phyloP scores from a whole-genome alignment of 805 yeast species.

The Maudiozyma bulderi region DNA sequence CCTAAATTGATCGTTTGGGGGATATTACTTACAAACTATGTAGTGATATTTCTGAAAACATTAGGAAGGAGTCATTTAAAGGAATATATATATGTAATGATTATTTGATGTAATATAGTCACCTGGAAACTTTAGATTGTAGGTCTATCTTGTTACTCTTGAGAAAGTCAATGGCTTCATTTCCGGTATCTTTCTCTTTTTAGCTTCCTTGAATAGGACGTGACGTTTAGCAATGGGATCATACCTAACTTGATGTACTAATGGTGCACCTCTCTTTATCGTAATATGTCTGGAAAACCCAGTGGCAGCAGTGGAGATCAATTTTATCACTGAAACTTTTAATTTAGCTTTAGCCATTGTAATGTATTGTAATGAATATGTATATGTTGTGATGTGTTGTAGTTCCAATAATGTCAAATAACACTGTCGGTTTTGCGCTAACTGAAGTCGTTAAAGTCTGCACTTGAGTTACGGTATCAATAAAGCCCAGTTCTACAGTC shows the following conservation, averaged over 20 bases:
- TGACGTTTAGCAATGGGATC: conserved; percentile 86
- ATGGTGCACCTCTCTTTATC: conserved; percentile 73
- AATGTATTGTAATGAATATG: not conserved
- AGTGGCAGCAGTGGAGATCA: conserved; percentile 82
- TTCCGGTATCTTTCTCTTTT: conserved; percentile 70
- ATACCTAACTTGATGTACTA: conserved; percentile 72
- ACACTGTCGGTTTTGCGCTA: too few species aligned
- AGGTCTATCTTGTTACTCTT: conserved; percentile 20
- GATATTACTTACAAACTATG: too few species aligned
- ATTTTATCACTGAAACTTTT: conserved; percentile 72
- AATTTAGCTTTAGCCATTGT: conserved; percentile 49
- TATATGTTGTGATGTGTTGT: not conserved
- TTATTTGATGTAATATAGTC: too few species aligned
- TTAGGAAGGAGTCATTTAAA: too few species aligned
- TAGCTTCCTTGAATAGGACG: conserved; percentile 80
- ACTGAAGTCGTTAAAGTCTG: too few species aligned
- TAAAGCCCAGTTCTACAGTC: too few species aligned
- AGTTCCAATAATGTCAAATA: not conserved
- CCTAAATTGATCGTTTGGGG: too few species aligned
- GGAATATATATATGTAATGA: too few species aligned
- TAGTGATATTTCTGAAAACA: too few species aligned
- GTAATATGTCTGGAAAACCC: conserved; percentile 76
- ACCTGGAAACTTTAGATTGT: too few species aligned
- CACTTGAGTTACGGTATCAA: not conserved
- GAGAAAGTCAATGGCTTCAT: conserved; percentile 40